A percentile compares a stretch with the other conserved stretches of the same genome.
phyloP scores from a whole-genome alignment of 441 rosid genomes.

The Pelargonium myrrhifolium region DNA sequence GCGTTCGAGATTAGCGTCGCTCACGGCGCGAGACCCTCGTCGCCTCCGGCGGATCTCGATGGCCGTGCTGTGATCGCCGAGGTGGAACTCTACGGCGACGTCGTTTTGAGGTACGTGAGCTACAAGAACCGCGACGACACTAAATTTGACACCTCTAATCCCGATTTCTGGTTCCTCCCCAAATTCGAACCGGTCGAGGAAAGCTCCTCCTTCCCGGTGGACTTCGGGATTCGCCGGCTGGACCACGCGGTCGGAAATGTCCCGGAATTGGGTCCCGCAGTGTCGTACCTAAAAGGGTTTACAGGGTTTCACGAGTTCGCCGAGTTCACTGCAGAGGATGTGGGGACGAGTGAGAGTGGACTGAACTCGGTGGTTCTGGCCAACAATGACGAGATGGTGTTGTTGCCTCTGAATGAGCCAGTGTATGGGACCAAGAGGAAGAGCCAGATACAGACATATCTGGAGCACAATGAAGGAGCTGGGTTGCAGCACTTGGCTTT shows the following conservation, averaged over 20 bases:
- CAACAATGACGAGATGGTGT: conserved; percentile 67
- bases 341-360: conserved; percentile 83
- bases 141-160: neutral
- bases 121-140: conserved; percentile 13
- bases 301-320: conserved; percentile 92
- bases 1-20: conserved; percentile 51
- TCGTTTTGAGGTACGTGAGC: conserved; percentile 71
- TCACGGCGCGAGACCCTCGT: conserved; percentile 53
- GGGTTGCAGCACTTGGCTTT: conserved; percentile 83
- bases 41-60: conserved; percentile 30
- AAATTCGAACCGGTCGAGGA: conserved; percentile 50
- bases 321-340: conserved; percentile 79
- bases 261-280: conserved; percentile 44
- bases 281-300: conserved; percentile 54
- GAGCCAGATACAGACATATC: conserved; percentile 85
- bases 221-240: conserved; percentile 62
- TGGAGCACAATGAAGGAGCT: conserved; percentile 94
- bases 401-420: conserved; percentile 81
- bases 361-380: conserved; percentile 68
- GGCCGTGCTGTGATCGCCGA: conserved; percentile 47
- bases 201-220: conserved; percentile 48
- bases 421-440: conserved; percentile 87
- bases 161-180: conserved; percentile 46
- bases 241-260: conserved; percentile 96
- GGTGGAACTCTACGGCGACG: conserved; percentile 74